A percentile compares a stretch with the other conserved stretches of the same genome.
Conservation (phyloP, 2,329 filamentous ascomycete genomes). For the Whalleya microplaca region DNA sequence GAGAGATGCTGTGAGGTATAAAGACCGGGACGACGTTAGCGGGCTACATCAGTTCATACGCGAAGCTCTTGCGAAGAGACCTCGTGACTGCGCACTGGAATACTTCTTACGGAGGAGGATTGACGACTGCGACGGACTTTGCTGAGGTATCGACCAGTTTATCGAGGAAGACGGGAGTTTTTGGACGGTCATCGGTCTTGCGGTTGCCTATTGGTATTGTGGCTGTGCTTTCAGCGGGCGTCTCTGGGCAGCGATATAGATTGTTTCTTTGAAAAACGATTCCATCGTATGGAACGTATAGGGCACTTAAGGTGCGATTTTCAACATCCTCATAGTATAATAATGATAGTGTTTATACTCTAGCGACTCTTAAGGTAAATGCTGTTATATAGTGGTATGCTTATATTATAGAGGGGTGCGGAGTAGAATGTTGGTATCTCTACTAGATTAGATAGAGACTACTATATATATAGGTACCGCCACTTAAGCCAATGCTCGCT, state of each 20-base stretch:
- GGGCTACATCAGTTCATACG: slow-evolving; percentile 25
- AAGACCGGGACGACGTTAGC: slow-evolving; percentile 17
- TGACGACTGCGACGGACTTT: slow-evolving; percentile 31
- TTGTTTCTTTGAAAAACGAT: no score
- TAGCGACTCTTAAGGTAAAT: no score
- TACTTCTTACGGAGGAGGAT: slow-evolving; percentile 36
- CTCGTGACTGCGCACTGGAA: slow-evolving; percentile 25
- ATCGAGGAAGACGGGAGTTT: background rate
- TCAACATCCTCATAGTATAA: background rate
- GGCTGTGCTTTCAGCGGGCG: background rate
- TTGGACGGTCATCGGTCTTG: background rate
- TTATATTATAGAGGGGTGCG: no score
- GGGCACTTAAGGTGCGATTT: no score
- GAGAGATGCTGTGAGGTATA: slow-evolving; percentile 4
- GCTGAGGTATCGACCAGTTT: background rate
- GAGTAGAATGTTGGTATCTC: no score
- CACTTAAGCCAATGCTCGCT: no score
- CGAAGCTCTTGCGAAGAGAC: slow-evolving; percentile 21
- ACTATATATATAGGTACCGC: no score
- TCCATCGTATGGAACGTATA: no score
- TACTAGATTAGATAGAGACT: no score
- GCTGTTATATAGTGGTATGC: no score
- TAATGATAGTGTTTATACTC: background rate
- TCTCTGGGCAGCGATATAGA: background rate
- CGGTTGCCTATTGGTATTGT: background rate